Conservation (phyloP, 176 grass and related monocot species). For the Oryza glaberrima region DNA sequence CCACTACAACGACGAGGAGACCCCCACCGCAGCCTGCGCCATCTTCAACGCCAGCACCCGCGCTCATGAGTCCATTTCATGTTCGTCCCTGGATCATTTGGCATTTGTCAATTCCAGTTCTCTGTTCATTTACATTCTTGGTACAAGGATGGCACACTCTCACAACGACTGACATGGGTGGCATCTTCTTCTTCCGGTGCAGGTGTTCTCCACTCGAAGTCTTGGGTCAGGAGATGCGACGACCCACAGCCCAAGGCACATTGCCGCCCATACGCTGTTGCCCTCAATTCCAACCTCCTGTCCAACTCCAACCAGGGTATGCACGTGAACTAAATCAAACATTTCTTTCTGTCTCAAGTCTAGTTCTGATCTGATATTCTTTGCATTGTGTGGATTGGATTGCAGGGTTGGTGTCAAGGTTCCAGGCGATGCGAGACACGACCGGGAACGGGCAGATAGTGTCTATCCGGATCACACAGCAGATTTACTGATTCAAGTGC, state of each 20-base stretch:
- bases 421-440: slow-evolving; percentile 69
- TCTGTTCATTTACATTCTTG: background rate
- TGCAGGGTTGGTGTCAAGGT: slow-evolving; percentile 65
- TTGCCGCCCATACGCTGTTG: slow-evolving; percentile 49
- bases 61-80: slow-evolving; percentile 15
- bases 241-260: slow-evolving; percentile 59
- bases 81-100: slow-evolving; percentile 47
- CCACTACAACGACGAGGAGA: slow-evolving; percentile 48
- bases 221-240: slow-evolving; percentile 47
- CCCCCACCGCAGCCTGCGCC: slow-evolving; percentile 49
- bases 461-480: slow-evolving; percentile 77
- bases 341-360: background rate
- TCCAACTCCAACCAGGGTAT: slow-evolving; percentile 64
- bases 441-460: slow-evolving; percentile 60
- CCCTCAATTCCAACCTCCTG: slow-evolving; percentile 78
- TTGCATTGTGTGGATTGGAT: background rate
- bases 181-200: background rate
- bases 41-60: slow-evolving; percentile 61
- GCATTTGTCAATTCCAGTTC: slow-evolving; percentile 15
- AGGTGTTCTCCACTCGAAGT: slow-evolving; percentile 51
- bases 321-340: background rate
- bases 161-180: background rate
- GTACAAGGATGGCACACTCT: background rate
- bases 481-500: slow-evolving; percentile 53
- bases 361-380: slow-evolving; percentile 28